These are phyloP conservation scores for Micromonas commoda DNA, from an alignment of 139 green algal species.

Conservation along the genomic window DNA sequence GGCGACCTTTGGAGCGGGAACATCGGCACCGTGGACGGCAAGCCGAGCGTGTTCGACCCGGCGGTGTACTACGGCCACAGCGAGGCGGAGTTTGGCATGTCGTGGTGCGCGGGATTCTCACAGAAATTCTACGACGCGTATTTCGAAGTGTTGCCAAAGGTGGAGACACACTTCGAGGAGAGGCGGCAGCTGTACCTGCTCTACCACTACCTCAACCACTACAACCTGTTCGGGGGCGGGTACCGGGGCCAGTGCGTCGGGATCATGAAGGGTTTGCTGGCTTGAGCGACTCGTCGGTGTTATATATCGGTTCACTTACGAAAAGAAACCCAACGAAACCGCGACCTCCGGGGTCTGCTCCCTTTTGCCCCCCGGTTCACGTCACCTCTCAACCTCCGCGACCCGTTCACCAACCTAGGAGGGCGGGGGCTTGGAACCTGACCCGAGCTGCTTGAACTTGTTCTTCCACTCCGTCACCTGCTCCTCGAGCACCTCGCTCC, in stretches of 20 bases:
- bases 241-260: constrained; percentile 5
- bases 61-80: constrained; percentile 85
- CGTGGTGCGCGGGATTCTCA: constrained; percentile 64
- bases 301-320: no score
- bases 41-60: constrained; percentile 74
- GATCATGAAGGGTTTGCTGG: constrained; percentile 9
- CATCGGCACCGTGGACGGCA: constrained; percentile 62
- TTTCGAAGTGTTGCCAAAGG: constrained; percentile 30
- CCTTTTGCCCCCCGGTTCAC: no score
- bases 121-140: constrained; percentile 41
- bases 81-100: constrained; percentile 95
- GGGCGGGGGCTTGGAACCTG: no score
- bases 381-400: no score
- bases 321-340: no score
- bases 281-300: not conserved
- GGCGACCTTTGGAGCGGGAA: constrained; percentile 97
- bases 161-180: constrained; percentile 61
- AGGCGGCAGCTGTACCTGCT: constrained; percentile 72
- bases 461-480: constrained; percentile 23
- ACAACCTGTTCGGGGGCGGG: constrained; percentile 71
- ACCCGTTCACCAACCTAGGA: no score
- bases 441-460: constrained; percentile 2
- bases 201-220: constrained; percentile 94
- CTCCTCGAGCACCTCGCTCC: not conserved
- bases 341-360: no score